Conservation (phyloP, 371 early-diverging fungal genomes). For the Dichotomocladium elegans region DNA sequence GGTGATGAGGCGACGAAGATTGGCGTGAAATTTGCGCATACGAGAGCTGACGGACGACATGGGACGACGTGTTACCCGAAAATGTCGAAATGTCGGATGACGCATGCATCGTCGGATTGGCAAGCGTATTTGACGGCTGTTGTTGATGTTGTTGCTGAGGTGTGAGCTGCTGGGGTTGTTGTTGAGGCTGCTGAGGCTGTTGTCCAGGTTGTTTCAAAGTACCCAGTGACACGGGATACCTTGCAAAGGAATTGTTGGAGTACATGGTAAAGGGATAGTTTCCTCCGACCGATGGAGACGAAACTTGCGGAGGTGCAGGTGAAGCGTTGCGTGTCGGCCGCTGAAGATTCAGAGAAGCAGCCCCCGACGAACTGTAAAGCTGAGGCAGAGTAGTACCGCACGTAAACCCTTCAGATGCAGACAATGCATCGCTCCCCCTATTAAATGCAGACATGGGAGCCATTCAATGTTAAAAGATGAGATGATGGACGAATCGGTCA, state of each 20-base stretch:
- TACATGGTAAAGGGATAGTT: conserved; percentile 26
- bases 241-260: conserved; percentile 30
- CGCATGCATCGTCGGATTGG: conserved; percentile 19
- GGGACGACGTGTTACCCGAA: conserved; percentile 26
- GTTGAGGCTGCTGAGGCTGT: too few relatives aligned
- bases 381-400: conserved; percentile 12
- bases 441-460: too few relatives aligned
- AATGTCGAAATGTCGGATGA: conserved; percentile 11
- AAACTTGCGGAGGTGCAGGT: too few relatives aligned
- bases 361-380: too few relatives aligned
- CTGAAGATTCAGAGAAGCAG: too few relatives aligned
- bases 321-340: too few relatives aligned
- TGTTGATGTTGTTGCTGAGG: conserved; percentile 6
- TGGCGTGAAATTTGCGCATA: conserved; percentile 74
- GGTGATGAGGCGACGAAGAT: conserved; percentile 82
- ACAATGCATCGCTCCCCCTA: too few relatives aligned
- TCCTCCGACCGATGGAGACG: conserved; percentile 19
- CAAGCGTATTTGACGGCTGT: background rate
- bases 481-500: too few relatives aligned
- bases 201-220: conserved; percentile 14
- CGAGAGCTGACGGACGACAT: conserved; percentile 71
- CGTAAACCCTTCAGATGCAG: background rate
- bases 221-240: conserved; percentile 47
- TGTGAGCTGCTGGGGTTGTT: too few relatives aligned
- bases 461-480: too few relatives aligned